phyloP scores from a whole-genome alignment of 129 eudicot genomes.

The Artemisia annua region DNA sequence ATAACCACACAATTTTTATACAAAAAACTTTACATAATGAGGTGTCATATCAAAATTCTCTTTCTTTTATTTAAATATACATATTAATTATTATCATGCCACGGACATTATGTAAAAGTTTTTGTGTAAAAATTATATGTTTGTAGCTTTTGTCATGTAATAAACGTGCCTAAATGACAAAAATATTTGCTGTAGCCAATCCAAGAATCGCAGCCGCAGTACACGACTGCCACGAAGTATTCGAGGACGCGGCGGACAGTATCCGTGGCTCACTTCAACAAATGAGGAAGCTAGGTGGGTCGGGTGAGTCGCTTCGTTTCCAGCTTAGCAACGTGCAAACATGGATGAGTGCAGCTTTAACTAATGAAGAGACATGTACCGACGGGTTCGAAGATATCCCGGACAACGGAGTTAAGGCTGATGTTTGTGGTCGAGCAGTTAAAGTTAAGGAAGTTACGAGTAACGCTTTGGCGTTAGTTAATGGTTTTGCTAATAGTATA shows the following conservation, averaged over 20 bases:
- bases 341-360: slow-evolving; percentile 94
- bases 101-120: too few relatives aligned
- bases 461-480: slow-evolving; percentile 83
- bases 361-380: slow-evolving; percentile 86
- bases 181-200: slow-evolving; percentile 17
- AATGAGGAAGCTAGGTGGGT: slow-evolving; percentile 53
- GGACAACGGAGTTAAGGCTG: slow-evolving; percentile 43
- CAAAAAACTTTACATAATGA: too few relatives aligned
- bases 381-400: slow-evolving; percentile 75
- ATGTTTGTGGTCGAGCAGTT: slow-evolving; percentile 45
- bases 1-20: too few relatives aligned
- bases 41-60: too few relatives aligned
- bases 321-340: slow-evolving; percentile 94
- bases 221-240: slow-evolving; percentile 63
- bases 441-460: slow-evolving; percentile 72
- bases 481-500: slow-evolving; percentile 41
- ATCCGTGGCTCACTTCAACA: slow-evolving; percentile 65
- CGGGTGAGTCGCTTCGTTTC: slow-evolving; percentile 56
- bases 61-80: too few relatives aligned
- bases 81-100: too few relatives aligned
- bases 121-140: too few relatives aligned
- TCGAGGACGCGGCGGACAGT: slow-evolving; percentile 66
- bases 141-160: too few relatives aligned
- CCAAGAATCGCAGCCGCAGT: slow-evolving; percentile 65
- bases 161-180: too few relatives aligned